phyloP scores from a whole-genome alignment of 176 grass and related monocot genomes.

The Metroxylon sagu region DNA sequence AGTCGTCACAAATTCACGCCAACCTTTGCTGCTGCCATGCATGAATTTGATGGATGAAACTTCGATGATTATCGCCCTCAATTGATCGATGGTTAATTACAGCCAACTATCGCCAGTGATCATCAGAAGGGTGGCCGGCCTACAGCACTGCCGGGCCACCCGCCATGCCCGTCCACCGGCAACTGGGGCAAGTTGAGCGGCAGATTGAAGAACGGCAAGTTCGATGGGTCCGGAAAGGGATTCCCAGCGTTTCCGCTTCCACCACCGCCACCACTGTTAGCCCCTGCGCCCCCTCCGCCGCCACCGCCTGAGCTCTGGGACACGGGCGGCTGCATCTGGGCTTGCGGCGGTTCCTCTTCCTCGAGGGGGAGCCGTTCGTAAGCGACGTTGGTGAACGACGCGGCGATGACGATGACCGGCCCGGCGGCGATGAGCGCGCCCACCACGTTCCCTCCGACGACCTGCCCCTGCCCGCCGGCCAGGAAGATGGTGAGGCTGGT shows the following conservation, averaged over 20 bases:
- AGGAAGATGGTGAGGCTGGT: constrained; percentile 87
- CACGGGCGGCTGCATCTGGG: not conserved
- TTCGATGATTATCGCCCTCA: constrained; percentile 5
- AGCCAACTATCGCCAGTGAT: constrained; percentile 12
- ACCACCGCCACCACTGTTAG: constrained; percentile 16
- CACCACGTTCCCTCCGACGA: constrained; percentile 72
- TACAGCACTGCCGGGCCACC: constrained; percentile 23
- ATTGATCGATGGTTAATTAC: constrained; percentile 14
- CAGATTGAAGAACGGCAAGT: constrained; percentile 75
- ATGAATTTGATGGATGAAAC: constrained; percentile 4
- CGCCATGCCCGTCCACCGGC: constrained; percentile 48
- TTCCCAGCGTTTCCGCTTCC: constrained; percentile 13
- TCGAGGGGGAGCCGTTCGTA: constrained; percentile 94
- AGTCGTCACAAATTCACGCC: constrained; percentile 16
- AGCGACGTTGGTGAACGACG: constrained; percentile 97
- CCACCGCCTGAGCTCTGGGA: not conserved
- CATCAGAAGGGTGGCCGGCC: constrained; percentile 6
- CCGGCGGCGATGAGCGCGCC: constrained; percentile 70
- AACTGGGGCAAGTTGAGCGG: constrained; percentile 67
- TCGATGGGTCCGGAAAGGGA: constrained; percentile 12
- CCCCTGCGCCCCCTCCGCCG: not conserved
- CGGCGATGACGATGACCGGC: constrained; percentile 73
- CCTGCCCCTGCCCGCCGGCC: constrained; percentile 66
- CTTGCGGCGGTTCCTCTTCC: constrained; percentile 44
- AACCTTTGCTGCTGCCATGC: constrained; percentile 26